Percentiles rank a stretch among this genome's conserved stretches.
Conservation (phyloP, 352 stramenopile species). For the Phytophthora quininea region DNA sequence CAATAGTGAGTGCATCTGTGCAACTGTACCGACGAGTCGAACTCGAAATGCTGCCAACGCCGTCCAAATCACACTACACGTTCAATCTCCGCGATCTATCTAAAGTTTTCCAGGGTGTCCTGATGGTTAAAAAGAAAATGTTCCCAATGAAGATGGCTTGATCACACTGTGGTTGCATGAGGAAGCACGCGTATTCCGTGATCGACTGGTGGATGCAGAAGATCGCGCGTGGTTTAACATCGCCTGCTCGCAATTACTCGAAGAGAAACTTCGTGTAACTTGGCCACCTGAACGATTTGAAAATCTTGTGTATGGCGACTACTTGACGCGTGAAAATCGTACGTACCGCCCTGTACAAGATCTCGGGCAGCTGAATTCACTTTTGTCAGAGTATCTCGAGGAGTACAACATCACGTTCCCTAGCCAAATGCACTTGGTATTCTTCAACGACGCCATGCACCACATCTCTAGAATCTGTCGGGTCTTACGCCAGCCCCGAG, state of each 20-base stretch:
- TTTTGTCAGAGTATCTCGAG: conserved; percentile 92
- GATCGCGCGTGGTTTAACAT: conserved; percentile 91
- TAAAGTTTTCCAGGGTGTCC: conserved; percentile 93
- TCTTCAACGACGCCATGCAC: conserved; percentile 95
- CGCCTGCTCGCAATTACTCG: conserved; percentile 71
- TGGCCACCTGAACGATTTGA: conserved; percentile 74
- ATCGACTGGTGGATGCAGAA: conserved; percentile 88
- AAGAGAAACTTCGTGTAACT: conserved; percentile 68
- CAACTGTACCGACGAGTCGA: conserved; percentile 90
- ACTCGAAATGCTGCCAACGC: conserved; percentile 90
- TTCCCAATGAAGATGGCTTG: conserved; percentile 70
- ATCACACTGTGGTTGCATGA: conserved; percentile 93
- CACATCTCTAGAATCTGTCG: conserved; percentile 94
- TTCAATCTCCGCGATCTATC: conserved; percentile 95
- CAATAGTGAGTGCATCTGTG: conserved; percentile 90
- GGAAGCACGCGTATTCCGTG: conserved; percentile 91
- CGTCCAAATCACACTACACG: conserved; percentile 93
- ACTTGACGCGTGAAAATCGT: conserved; percentile 81
- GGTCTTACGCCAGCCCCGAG: conserved; percentile 91
- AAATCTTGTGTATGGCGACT: conserved; percentile 91
- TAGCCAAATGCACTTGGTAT: conserved; percentile 94
- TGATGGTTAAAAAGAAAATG: conserved; percentile 91
- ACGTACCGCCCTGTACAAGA: conserved; percentile 78
- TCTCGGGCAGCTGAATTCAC: conserved; percentile 62
- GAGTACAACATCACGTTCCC: conserved; percentile 96